These are phyloP conservation scores for Peronosclerospora sorghi DNA, from an alignment of 352 stramenopile genomes.

Conservation along the genomic window DNA sequence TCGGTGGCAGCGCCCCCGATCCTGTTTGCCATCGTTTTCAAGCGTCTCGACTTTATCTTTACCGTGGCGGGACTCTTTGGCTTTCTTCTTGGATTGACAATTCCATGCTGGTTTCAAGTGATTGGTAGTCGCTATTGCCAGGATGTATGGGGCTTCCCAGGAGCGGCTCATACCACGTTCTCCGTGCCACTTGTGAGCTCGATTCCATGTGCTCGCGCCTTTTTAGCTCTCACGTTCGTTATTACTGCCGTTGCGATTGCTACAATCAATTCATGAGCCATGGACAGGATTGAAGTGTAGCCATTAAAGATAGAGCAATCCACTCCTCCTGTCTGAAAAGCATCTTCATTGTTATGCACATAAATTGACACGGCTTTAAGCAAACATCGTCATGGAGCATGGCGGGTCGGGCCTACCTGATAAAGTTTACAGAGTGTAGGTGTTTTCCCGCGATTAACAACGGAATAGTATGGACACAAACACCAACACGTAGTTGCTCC, in stretches of 20 bases:
- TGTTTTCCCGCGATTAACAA: too few species aligned
- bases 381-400: too few species aligned
- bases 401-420: too few species aligned
- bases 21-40: constrained; percentile 68
- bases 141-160: constrained; percentile 53
- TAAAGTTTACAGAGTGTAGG: too few species aligned
- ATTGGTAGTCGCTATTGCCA: constrained; percentile 71
- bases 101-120: constrained; percentile 80
- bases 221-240: constrained; percentile 56
- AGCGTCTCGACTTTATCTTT: constrained; percentile 84
- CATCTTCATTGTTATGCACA: too few species aligned
- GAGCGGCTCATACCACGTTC: constrained; percentile 62
- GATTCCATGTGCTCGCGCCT: constrained; percentile 42
- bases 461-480: too few species aligned
- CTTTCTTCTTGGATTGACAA: constrained; percentile 65
- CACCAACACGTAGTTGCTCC: too few species aligned
- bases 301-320: too few species aligned
- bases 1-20: constrained; percentile 57
- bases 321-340: too few species aligned
- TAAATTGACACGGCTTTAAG: too few species aligned
- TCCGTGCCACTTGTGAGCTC: constrained; percentile 55
- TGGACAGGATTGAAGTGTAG: too few species aligned
- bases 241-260: constrained; percentile 55
- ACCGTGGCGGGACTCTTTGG: constrained; percentile 64
- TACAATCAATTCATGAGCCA: constrained; percentile 37